Evolutionary conservation across 2,329 filamentous ascomycete genomes (phyloP).

Genomic region (Lachnellula suecica): DNA sequence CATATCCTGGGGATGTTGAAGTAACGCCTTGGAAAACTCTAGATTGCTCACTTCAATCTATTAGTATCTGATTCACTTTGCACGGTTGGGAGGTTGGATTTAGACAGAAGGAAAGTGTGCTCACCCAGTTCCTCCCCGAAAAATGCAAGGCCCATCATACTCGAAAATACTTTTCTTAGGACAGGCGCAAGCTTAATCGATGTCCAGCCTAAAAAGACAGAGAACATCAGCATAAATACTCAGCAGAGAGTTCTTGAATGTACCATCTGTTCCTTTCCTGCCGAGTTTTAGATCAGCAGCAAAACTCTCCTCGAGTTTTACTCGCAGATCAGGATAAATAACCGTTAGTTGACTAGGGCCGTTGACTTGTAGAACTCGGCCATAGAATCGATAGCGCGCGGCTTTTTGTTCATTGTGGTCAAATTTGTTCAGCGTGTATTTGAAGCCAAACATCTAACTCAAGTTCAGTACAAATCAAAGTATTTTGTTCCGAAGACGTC

Average conservation of each 20-base stretch:
- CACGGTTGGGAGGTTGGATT: too few relatives aligned
- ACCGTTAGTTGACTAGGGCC: background rate
- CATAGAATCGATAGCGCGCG: background rate
- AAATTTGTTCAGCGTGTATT: background rate
- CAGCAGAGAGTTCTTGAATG: too few relatives aligned
- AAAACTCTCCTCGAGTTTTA: background rate
- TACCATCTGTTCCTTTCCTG: too few relatives aligned
- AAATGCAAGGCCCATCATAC: background rate
- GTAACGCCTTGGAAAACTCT: background rate
- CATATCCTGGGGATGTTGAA: background rate
- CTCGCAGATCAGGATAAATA: background rate
- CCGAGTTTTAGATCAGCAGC: background rate
- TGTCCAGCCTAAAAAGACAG: too few relatives aligned
- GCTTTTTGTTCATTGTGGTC: background rate
- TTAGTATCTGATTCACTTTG: background rate
- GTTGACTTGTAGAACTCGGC: background rate
- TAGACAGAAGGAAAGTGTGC: too few relatives aligned
- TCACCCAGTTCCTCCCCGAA: background rate
- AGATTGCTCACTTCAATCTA: background rate
- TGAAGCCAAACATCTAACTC: background rate
- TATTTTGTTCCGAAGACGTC: too few relatives aligned
- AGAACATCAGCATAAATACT: too few relatives aligned
- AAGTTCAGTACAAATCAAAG: too few relatives aligned
- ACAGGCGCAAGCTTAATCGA: background rate
- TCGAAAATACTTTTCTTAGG: background rate